Conservation (phyloP, 1,284 basidiomycete species). For the Melampsora americana region DNA sequence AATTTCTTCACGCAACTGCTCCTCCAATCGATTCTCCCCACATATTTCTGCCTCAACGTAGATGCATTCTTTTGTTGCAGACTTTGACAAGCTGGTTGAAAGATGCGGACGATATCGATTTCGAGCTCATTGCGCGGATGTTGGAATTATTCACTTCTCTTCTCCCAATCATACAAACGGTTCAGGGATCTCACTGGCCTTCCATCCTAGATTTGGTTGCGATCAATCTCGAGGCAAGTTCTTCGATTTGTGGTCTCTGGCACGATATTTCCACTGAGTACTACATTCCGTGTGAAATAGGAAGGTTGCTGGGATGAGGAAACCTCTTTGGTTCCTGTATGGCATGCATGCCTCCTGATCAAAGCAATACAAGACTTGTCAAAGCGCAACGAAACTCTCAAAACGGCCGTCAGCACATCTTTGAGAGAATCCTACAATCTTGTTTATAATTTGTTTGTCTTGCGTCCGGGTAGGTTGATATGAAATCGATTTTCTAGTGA, state of each 20-base stretch:
- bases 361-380: conserved; percentile 39
- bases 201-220: conserved; percentile 86
- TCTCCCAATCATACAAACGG: conserved; percentile 80
- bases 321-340: conserved; percentile 26
- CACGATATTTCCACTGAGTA: neutral
- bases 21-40: conserved; percentile 74
- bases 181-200: conserved; percentile 85
- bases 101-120: conserved; percentile 67
- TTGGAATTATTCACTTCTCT: conserved; percentile 72
- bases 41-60: conserved; percentile 78
- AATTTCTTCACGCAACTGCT: conserved; percentile 70
- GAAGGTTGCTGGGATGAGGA: conserved; percentile 41
- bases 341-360: conserved; percentile 35
- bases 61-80: conserved; percentile 86
- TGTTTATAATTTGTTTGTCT: conserved; percentile 63
- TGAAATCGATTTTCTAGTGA: too few species aligned
- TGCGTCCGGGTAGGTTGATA: conserved; percentile 59
- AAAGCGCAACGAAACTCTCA: conserved; percentile 31
- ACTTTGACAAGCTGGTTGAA: conserved; percentile 78
- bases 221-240: conserved; percentile 74
- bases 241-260: conserved; percentile 16
- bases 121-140: conserved; percentile 68
- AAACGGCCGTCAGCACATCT: conserved; percentile 64
- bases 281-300: conserved; percentile 3
- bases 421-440: conserved; percentile 61